phyloP scores from a whole-genome alignment of 2,329 filamentous ascomycete genomes.

The Paramyrothecium sp. region DNA sequence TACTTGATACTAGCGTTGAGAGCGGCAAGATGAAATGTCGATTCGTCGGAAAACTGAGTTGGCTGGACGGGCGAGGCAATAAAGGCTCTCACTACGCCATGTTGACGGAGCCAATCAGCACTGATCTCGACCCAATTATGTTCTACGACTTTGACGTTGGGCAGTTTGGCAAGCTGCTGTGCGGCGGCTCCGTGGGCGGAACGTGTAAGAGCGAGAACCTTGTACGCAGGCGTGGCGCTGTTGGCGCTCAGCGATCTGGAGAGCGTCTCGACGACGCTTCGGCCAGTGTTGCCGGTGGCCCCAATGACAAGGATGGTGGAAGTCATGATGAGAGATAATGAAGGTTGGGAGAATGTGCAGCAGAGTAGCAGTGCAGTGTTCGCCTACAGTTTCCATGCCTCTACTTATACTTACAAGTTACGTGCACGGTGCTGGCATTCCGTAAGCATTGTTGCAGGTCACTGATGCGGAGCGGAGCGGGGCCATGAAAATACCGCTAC shows the following conservation, averaged over 20 bases:
- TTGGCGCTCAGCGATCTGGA: not conserved
- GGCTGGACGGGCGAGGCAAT: not conserved
- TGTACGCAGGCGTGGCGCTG: not conserved
- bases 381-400: not conserved
- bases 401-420: not conserved
- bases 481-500: not conserved
- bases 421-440: not conserved
- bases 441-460: not conserved
- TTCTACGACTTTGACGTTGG: not conserved
- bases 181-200: not conserved
- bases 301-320: not conserved
- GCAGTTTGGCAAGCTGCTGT: not conserved
- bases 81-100: not conserved
- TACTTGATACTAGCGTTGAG: not conserved
- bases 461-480: not conserved
- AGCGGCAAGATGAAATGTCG: not conserved
- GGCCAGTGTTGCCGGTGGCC: not conserved
- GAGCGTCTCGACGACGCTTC: not conserved
- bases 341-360: not conserved
- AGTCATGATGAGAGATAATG: not conserved
- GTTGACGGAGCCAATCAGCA: not conserved
- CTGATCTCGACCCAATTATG: conserved; percentile 1
- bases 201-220: not conserved
- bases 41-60: not conserved
- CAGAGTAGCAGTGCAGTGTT: not conserved